These are phyloP conservation scores for Mycena pura DNA, from an alignment of 768 basidiomycete species.

Conservation along the genomic window DNA sequence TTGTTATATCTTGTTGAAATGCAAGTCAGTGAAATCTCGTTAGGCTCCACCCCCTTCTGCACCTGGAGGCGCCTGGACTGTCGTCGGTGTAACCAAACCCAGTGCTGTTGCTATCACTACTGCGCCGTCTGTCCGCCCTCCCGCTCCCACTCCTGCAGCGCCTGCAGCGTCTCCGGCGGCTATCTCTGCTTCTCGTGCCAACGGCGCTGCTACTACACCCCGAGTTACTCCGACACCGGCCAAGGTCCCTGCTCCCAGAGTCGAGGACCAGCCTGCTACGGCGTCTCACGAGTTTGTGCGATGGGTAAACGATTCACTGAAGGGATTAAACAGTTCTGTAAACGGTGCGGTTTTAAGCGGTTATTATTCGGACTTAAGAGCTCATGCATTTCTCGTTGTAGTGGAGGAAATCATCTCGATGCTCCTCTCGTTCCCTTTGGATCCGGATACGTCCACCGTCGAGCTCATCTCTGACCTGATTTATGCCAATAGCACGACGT, in stretches of 20 bases:
- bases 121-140: constrained; percentile 44
- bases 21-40: constrained; percentile 21
- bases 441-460: constrained; percentile 79
- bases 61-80: constrained; percentile 77
- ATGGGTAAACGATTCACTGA: constrained; percentile 88
- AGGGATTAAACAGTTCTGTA: constrained; percentile 74
- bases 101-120: constrained; percentile 46
- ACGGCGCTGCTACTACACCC: constrained; percentile 42
- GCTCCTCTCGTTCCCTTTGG: constrained; percentile 92
- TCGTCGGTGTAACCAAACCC: constrained; percentile 72
- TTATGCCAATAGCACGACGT: constrained; percentile 91
- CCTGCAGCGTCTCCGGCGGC: constrained; percentile 38
- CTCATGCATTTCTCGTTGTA: constrained; percentile 37
- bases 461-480: constrained; percentile 97
- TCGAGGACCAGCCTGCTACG: constrained; percentile 67
- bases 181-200: constrained; percentile 42
- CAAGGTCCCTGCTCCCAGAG: constrained; percentile 45
- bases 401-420: constrained; percentile 97
- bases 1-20: constrained; percentile 4
- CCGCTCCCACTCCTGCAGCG: constrained; percentile 43
- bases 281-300: constrained; percentile 92
- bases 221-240: constrained; percentile 45
- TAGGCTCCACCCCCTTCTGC: constrained; percentile 40
- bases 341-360: constrained; percentile 63
- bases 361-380: not conserved